Base-by-base conservation (phyloP, 352 stramenopile genomes). In the Pythium vanterpoolii region DNA sequence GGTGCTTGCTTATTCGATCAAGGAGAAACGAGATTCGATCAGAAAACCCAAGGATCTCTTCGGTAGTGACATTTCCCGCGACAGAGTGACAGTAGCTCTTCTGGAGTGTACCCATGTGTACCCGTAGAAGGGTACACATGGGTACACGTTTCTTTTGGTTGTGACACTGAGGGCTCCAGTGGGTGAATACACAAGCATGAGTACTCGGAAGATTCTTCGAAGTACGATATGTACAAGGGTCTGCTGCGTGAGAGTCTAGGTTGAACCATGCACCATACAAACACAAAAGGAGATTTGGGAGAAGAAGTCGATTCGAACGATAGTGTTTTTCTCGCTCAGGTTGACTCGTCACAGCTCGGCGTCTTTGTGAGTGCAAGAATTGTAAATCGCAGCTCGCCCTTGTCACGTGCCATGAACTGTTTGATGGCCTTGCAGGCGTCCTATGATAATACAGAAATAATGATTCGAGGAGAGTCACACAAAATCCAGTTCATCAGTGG, bases 341-440 rank as follows among this genome's bases (percentile, higher is more conserved):
- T 13, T 53, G 64, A 62, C 10, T 61, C 56, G 33, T 36, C 31
- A 11, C 71, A 48, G 24, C 57, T 64, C 24, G 56, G 39, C 13
- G 85, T 81, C 62, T 93, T 93, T 36, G 89, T 85, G 27, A 98
- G 74, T 19, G 92, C 91, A 16, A 98, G 68, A 49, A 98, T 98
- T 45, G 93, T 98, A 72, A 98, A 98, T 59, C 93, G 80, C 57
- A 98, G 73, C 71, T 98, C 93, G 58, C 79, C 85, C 59, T 95
- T 86, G 73, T 99, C 95, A 14, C 88, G 78, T 51, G 79, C 78
- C 91, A 99, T 98, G 59, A 98, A 98, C 56, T 95, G 69, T 64
- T 94, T 73, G 33, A 98, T 92, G 30, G 97, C 86, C 30, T 66
- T 56, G 64, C 84, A 97, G 1, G 92, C 82, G 66, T 98, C 93